Evolutionary conservation across 345 rosid genomes (phyloP).

Genomic region (Arabidopsis suecica): DNA sequence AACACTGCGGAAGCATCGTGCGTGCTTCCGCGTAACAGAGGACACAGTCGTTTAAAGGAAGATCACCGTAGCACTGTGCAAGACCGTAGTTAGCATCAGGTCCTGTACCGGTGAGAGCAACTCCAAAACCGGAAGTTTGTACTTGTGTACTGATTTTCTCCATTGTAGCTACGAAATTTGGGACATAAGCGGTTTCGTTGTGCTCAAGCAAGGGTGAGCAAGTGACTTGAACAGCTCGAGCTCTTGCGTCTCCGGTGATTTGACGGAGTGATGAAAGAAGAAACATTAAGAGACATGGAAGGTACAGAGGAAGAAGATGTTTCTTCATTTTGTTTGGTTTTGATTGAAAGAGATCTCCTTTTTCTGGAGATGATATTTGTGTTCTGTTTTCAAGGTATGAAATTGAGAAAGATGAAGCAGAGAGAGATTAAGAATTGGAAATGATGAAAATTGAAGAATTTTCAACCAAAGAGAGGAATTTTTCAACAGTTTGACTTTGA

Average conservation of each 20-base stretch:
- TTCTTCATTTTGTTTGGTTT: constrained; percentile 26
- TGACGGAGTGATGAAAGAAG: constrained; percentile 31
- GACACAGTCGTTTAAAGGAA: constrained; percentile 77
- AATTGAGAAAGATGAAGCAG: not conserved
- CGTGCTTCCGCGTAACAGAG: constrained; percentile 93
- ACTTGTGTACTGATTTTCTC: constrained; percentile 77
- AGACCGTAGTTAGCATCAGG: constrained; percentile 76
- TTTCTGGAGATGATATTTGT: not conserved
- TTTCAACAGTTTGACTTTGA: constrained; percentile 34
- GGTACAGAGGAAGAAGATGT: constrained; percentile 29
- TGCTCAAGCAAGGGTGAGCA: constrained; percentile 62
- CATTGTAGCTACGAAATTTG: constrained; percentile 82
- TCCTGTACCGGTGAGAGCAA: constrained; percentile 70
- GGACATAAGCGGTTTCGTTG: constrained; percentile 65
- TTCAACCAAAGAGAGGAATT: constrained; percentile 24
- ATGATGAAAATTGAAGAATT: constrained; percentile 22
- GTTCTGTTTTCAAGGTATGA: not conserved
- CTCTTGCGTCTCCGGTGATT: constrained; percentile 64
- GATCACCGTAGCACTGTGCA: constrained; percentile 90
- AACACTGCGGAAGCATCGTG: constrained; percentile 85
- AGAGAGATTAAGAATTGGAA: not conserved
- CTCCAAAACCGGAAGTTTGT: constrained; percentile 64
- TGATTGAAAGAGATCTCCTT: not conserved
- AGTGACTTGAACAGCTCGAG: constrained; percentile 49
- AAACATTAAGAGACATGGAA: constrained; percentile 31